Percentiles rank a stretch among this genome's conserved stretches.
Evolutionary conservation across 2,329 filamentous ascomycete genomes (phyloP).

Genomic region (Pezicula rhizophila): DNA sequence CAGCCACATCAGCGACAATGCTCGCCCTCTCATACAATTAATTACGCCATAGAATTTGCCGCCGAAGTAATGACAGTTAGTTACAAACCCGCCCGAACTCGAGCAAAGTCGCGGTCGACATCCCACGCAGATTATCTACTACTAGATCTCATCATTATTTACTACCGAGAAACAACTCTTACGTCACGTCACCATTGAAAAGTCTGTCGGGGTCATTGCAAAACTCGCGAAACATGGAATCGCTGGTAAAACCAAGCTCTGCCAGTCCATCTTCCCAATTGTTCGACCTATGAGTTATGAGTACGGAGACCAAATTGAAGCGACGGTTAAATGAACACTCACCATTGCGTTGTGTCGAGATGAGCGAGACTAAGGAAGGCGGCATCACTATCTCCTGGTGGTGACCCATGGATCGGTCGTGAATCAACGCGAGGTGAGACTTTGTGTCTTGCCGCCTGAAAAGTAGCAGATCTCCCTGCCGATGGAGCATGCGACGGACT

Average conservation of each 20-base stretch:
- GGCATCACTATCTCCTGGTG: neutral
- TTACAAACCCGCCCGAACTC: no score
- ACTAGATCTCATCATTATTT: no score
- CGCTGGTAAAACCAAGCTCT: neutral
- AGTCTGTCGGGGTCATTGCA: conserved; percentile 1
- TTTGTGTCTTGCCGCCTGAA: neutral
- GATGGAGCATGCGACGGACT: neutral
- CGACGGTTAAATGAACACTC: neutral
- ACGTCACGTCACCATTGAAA: neutral
- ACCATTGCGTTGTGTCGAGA: conserved; percentile 1
- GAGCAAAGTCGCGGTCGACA: no score
- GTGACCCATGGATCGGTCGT: neutral
- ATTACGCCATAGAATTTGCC: no score
- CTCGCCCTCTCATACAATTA: no score
- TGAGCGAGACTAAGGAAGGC: neutral
- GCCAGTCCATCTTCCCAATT: conserved; percentile 1
- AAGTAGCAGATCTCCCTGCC: no score
- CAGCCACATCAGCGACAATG: no score
- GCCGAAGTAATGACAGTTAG: no score
- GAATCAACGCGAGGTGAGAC: no score
- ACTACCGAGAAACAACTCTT: neutral
- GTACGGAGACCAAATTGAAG: neutral
- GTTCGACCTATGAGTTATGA: neutral
- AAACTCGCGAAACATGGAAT: conserved; percentile 1
- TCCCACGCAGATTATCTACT: no score